Percentiles rank a stretch among this genome's conserved stretches.
Conservation (phyloP, 805 yeast species). For the Myxozyma udenii region DNA sequence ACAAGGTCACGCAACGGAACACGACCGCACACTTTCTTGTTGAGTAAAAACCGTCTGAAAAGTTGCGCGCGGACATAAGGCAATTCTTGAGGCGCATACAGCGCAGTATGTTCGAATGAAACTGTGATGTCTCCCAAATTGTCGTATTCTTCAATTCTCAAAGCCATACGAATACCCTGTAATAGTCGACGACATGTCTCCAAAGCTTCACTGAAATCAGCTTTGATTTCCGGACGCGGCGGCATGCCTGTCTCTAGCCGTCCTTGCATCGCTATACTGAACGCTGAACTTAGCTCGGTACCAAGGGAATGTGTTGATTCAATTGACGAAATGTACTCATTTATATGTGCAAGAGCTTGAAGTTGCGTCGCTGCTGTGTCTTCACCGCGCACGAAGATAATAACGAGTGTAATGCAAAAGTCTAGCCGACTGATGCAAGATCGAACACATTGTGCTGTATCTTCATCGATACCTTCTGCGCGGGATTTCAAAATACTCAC, state of each 20-base stretch:
- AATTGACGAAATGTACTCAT: no score
- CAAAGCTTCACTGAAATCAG: constrained; percentile 6
- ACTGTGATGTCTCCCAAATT: constrained; percentile 11
- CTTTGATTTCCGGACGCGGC: constrained; percentile 16
- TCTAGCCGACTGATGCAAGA: neutral
- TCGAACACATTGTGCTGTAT: neutral
- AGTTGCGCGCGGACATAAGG: constrained; percentile 23
- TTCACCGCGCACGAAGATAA: no score
- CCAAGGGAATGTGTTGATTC: no score
- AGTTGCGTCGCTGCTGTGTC: no score
- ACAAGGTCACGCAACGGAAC: constrained; percentile 11
- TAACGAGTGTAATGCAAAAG: neutral
- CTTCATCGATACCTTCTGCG: no score
- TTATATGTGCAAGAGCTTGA: no score
- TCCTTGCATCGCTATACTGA: constrained; percentile 26
- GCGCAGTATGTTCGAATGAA: constrained; percentile 10
- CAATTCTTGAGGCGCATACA: constrained; percentile 12
- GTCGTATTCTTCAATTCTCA: constrained; percentile 6
- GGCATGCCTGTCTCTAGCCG: constrained; percentile 27
- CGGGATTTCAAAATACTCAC: no score
- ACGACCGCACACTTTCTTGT: constrained; percentile 8
- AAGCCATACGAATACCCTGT: constrained; percentile 1
- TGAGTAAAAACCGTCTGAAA: constrained; percentile 1
- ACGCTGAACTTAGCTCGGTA: no score
- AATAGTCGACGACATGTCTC: neutral